Evolutionary conservation across 2,329 filamentous ascomycete genomes (phyloP), one percentile per base, ranked within the genome.

Genomic region (Ciborinia camelliae): DNA sequence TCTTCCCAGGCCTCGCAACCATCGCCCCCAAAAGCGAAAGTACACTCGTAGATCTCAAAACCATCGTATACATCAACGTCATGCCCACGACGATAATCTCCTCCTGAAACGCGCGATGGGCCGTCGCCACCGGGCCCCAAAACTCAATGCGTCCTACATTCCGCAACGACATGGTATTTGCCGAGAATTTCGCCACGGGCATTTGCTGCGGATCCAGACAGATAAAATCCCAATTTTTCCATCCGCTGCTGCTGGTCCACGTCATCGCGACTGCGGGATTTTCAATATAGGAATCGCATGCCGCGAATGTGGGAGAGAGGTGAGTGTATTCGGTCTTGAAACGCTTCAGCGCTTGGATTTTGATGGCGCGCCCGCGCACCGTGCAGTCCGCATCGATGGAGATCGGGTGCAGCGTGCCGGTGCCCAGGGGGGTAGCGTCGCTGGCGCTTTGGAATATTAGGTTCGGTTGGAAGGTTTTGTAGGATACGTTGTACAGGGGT

Each of bases 41-140:
- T n/a, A 62, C 9, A n/a, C 35, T 62, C 4, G 35, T 52, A n/a
- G 35, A 28, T 15, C 69, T 23, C 43, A 69, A 23, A 41, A 59
- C 14, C 68, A 69, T 70, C 39, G 62, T 67, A 51, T 63, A 69
- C 50, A 65, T 66, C 48, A 71, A 48, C 3, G 65, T 69, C 37
- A 65, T 23, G 0, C 69, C 69, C 52, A 60, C 67, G 8, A 71
- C 57, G 0, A 70, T 30, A 48, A 71, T 62, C 55, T 71, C 69
- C 9, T 71, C 69, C 35, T 51, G 67, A 12, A 53, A 57, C 14
- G 53, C 60, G 4, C 60, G 60, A 30, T 57, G 66, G 5, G 47
- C 23, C 28, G 35, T 57, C 45, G 4, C 53, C 35, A 62, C 66
- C 65, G 30, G 14, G 0, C 45, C 32, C 9, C 52, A 10, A 41